phyloP scores from a whole-genome alignment of 2,329 filamentous ascomycete genomes.

The Aspergillus sp. region DNA sequence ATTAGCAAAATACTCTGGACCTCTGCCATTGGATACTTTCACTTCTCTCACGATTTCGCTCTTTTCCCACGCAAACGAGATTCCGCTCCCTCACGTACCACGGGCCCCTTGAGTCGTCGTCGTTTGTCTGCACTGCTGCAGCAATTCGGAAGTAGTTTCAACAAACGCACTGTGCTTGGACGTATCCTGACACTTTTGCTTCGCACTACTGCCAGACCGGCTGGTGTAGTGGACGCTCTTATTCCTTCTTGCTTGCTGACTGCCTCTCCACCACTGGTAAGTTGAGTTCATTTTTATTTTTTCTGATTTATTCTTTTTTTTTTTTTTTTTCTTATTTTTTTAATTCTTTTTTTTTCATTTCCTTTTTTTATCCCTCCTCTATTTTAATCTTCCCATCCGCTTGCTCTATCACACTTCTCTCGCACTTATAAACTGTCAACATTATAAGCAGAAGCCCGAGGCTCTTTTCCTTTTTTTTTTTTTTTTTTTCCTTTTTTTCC shows the following conservation, averaged over 20 bases:
- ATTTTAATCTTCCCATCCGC: too few relatives aligned
- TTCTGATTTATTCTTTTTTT: conserved; percentile 5
- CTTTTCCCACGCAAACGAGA: not conserved
- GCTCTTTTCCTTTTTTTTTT: conserved; percentile 20
- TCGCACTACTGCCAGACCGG: conserved; percentile 19
- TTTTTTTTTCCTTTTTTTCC: conserved; percentile 16
- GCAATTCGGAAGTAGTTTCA: not conserved
- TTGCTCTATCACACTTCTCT: conserved; percentile 3
- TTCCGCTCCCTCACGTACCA: not conserved
- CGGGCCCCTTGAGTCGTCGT: not conserved
- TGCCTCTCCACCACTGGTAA: conserved; percentile 7
- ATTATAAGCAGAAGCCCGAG: conserved; percentile 29
- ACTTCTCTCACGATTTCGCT: too few relatives aligned
- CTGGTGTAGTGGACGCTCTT: conserved; percentile 16
- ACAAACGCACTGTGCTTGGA: conserved; percentile 13
- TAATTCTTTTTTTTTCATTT: not conserved
- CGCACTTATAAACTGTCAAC: conserved; percentile 19
- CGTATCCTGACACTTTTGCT: conserved; percentile 22
- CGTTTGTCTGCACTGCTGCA: not conserved
- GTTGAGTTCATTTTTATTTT: conserved; percentile 13
- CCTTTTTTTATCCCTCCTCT: not conserved
- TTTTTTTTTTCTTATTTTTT: not conserved
- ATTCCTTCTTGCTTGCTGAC: conserved; percentile 16
- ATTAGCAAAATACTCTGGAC: not conserved
- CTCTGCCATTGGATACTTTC: not conserved